Evolutionary conservation across 441 rosid genomes (phyloP).

Genomic region (Gossypium laxum): DNA sequence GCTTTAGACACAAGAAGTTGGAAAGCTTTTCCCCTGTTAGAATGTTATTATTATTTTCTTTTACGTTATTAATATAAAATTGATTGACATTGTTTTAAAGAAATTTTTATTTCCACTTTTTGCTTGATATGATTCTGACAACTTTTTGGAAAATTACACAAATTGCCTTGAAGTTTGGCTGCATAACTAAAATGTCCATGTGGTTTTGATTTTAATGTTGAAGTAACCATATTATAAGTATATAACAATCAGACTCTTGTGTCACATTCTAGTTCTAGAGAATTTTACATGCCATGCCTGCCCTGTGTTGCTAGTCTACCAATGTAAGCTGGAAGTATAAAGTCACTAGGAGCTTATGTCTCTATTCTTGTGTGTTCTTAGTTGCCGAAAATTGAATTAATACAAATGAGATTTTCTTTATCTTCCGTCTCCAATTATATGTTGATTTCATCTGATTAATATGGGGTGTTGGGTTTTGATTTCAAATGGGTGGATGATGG

Average conservation of each 20-base stretch:
- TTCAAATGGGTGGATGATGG: constrained; percentile 3
- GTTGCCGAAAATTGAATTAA: not conserved
- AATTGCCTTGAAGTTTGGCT: not conserved
- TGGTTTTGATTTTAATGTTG: not conserved
- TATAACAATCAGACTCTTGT: not conserved
- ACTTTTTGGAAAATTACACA: not conserved
- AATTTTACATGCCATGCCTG: not conserved
- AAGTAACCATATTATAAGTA: not conserved
- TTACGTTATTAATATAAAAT: not conserved
- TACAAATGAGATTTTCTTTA: not conserved
- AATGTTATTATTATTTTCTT: not conserved
- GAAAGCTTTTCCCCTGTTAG: not conserved
- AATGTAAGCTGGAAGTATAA: not conserved
- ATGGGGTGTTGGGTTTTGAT: not conserved
- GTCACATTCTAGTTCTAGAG: not conserved
- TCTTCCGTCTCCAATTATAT: not conserved
- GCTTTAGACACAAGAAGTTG: not conserved
- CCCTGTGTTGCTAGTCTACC: not conserved
- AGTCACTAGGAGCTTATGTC: not conserved
- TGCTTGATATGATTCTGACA: not conserved
- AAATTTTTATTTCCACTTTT: not conserved
- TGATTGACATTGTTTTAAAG: not conserved
- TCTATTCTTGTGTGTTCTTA: not conserved
- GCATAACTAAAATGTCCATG: not conserved
- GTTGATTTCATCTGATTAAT: constrained; percentile 2